Base-by-base conservation (phyloP, 306 rosid species). In the Trifolium fragiferum region DNA sequence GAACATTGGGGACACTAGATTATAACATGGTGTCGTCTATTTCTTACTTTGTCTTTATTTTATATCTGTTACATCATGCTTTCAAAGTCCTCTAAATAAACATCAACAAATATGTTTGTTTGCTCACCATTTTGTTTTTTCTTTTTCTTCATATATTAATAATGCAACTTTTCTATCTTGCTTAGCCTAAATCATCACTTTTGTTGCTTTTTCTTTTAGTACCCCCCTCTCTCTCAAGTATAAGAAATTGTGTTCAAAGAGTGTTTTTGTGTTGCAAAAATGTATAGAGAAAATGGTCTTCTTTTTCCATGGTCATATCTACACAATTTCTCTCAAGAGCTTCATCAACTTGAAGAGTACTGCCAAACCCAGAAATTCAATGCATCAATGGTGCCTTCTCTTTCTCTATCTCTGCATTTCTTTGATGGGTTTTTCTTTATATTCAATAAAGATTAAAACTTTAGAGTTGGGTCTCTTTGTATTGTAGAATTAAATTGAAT, bases 311-410 rank as follows among this genome's bases (percentile, higher is more conserved):
- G 66, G 66, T 16, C 66, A 35, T 90, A 80, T 44, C 82, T 85
- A 68, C 91, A 87, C 77, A 84, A 83, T 68, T 82, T 80, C 84
- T 89, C 91, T 75, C 89, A 83, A 73, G 96, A 87, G 47, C 87
- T 87, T 83, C 99, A 89, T 51, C 92, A 87, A 59, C 88, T 87
- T 37, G 97, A 88, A 77, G 98, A 91, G 37, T 90, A 89, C 78
- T 87, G 89, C 86, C 86, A 76, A 79, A 76, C 81, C 83, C 91
- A 87, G 25, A 90, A 89, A 82, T 73, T 44, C 76, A 85, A 73
- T 87, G 92, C 78, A 81, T 83, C 86, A 63, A 60, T 88, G 93
- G 97, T 91, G 76, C 55, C 30, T 18, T 41, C 68, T 54, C 79
- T 13, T 72, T 66, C 72, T 62, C 20, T 37, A 69, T 79, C 75